Base-by-base conservation (phyloP, 345 rosid species). In the Eucalyptus globulus region DNA sequence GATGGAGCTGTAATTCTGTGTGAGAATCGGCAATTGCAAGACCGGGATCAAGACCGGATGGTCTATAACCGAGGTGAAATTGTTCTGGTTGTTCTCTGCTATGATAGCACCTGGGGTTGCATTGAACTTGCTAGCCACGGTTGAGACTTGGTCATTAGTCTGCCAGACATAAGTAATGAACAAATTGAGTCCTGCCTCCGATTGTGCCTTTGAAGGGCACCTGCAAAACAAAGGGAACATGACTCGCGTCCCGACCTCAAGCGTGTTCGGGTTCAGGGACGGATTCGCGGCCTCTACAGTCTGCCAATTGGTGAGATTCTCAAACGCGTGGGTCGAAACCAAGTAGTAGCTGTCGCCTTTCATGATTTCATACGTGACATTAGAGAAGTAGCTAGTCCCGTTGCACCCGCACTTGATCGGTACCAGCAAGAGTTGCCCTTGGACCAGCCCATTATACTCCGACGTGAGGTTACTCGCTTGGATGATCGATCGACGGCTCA, bases 101-200 rank as follows among this genome's bases (percentile, higher is more conserved):
- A 58, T 87, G 40, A 95, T 93, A 65, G 89, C 92, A 44, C n/a
- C 88, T 5, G 91, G 72, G 22, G 91, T 90, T 51, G 94, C 93
- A n/a, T 93, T 92, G 29, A 94, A 89, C 92, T 91, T 94, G 27
- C 90, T 88, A 43, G 94, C 92, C n/a, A 95, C 92, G 22, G 90
- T 49, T 14, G 65, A 29, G 86, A 94, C 91, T 89, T 88, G 89
- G 80, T 95, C 96, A 44, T 72, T 89, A 51, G 91, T 92, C 83
- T 92, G 95, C 96, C 96, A 94, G 6, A 94, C 94, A 67, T 94
- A 95, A 72, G 95, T 94, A 83, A 95, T 92, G 26, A 93, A 90
- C 90, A 87, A 85, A 8, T 88, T 62, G 80, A 93, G 92, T 65
- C 94, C 95, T 50, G 89, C 89, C 87, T 90, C 88, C 62, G 31